These are phyloP conservation scores for Eudorina sp. DNA, from an alignment of 139 green algal species.

Conservation along the genomic window DNA sequence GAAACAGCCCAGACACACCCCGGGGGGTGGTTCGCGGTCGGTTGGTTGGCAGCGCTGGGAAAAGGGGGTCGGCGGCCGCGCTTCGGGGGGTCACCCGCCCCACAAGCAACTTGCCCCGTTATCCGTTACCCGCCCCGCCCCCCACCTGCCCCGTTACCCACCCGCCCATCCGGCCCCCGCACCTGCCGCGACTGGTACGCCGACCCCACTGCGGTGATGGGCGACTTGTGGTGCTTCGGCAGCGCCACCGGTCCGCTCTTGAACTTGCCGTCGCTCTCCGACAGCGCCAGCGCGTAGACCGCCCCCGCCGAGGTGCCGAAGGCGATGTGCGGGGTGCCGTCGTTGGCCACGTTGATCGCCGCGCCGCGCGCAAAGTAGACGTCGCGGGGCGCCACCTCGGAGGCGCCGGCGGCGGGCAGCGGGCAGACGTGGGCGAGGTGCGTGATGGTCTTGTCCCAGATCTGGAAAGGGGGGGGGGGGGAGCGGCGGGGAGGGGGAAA, in stretches of 20 bases:
- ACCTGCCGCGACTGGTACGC: constrained; percentile 57
- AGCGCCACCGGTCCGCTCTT: not conserved
- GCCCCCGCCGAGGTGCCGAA: constrained; percentile 50
- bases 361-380: constrained; percentile 29
- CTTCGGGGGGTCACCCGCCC: too few relatives aligned
- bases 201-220: constrained; percentile 49
- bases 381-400: not conserved
- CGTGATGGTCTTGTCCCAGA: constrained; percentile 53
- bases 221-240: constrained; percentile 36
- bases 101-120: too few relatives aligned
- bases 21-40: too few relatives aligned
- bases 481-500: not conserved
- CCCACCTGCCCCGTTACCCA: too few relatives aligned
- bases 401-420: constrained; percentile 27
- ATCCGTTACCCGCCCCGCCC: too few relatives aligned
- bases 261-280: constrained; percentile 36
- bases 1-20: too few relatives aligned
- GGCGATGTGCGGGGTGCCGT: constrained; percentile 42
- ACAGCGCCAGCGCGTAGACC: constrained; percentile 20
- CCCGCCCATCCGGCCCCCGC: not conserved
- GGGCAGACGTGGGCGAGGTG: constrained; percentile 51
- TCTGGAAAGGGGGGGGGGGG: constrained; percentile 11
- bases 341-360: constrained; percentile 35
- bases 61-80: too few relatives aligned
- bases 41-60: too few relatives aligned